phyloP scores from a whole-genome alignment of 2,329 filamentous ascomycete genomes.

The Magnaporthales sp. region DNA sequence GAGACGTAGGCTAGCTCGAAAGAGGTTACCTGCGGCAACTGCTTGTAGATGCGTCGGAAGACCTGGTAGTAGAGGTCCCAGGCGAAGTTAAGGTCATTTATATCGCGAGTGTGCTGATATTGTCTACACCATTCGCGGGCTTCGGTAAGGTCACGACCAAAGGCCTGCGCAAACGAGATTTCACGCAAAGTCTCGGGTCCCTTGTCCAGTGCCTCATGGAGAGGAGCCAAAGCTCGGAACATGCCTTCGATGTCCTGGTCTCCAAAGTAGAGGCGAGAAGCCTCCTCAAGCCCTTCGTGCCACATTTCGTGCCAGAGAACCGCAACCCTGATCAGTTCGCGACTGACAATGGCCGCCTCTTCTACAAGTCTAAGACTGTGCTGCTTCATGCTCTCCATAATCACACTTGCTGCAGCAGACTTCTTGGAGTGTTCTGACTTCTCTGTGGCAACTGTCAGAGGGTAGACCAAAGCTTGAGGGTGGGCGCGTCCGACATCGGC shows the following conservation, averaged over 20 bases:
- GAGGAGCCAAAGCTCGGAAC: slow-evolving; percentile 81
- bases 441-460: slow-evolving; percentile 84
- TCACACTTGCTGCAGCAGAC: slow-evolving; percentile 78
- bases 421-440: slow-evolving; percentile 81
- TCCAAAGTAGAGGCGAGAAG: slow-evolving; percentile 91
- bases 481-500: slow-evolving; percentile 90
- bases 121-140: slow-evolving; percentile 93
- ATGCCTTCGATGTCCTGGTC: slow-evolving; percentile 97
- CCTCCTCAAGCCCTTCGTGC: slow-evolving; percentile 97
- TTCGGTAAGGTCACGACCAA: slow-evolving; percentile 89
- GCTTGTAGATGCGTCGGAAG: slow-evolving; percentile 88
- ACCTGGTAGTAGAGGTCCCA: slow-evolving; percentile 99
- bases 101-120: slow-evolving; percentile 79
- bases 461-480: slow-evolving; percentile 93
- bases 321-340: slow-evolving; percentile 92
- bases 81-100: slow-evolving; percentile 91
- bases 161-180: slow-evolving; percentile 95
- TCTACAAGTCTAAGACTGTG: slow-evolving; percentile 90
- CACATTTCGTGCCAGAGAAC: slow-evolving; percentile 98
- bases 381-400: slow-evolving; percentile 97
- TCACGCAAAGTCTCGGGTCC: slow-evolving; percentile 91
- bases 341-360: slow-evolving; percentile 89
- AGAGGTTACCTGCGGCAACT: slow-evolving; percentile 84
- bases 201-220: slow-evolving; percentile 84
- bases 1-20: slow-evolving; percentile 96